Evolutionary conservation across 2,329 filamentous ascomycete species (phyloP).

Genomic region (Ceratocystis harringtonii): DNA sequence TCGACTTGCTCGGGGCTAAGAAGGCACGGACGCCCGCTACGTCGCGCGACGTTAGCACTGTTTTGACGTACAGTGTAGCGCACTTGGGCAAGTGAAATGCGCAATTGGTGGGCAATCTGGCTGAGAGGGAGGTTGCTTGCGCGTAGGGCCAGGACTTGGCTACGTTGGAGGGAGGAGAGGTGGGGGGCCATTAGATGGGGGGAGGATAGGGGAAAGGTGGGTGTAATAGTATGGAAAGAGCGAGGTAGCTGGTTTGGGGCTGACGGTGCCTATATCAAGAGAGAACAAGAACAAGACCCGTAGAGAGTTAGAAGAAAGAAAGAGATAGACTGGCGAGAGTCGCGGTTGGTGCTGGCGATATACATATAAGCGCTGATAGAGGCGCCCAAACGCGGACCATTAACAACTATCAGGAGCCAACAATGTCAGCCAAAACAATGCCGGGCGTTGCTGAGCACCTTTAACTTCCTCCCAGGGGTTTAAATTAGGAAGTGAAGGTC

Average conservation of each 20-base stretch:
- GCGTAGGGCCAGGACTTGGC: slow-evolving; percentile 15
- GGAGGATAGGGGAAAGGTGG: background rate
- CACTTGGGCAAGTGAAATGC: slow-evolving; percentile 14
- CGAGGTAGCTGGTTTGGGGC: background rate
- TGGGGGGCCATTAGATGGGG: slow-evolving; percentile 13
- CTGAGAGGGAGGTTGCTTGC: slow-evolving; percentile 15
- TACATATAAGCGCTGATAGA: no score
- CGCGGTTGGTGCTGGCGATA: no score
- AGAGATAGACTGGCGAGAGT: background rate
- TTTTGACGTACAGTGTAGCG: slow-evolving; percentile 16
- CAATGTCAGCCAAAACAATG: background rate
- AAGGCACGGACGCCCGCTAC: slow-evolving; percentile 14
- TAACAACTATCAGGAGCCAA: background rate
- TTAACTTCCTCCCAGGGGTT: slow-evolving; percentile 4
- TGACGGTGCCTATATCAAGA: background rate
- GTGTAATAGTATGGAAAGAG: background rate
- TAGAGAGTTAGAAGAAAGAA: background rate
- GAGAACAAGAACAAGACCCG: background rate
- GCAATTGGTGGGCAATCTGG: slow-evolving; percentile 13
- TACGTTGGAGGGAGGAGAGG: slow-evolving; percentile 16
- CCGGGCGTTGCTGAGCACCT: background rate
- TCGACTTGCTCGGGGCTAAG: slow-evolving; percentile 15
- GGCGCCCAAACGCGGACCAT: no score
- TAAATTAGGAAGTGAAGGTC: slow-evolving; percentile 4
- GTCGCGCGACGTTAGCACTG: slow-evolving; percentile 11